A percentile compares a stretch with the other conserved stretches of the same genome.
Evolutionary conservation across 1,139 yeast genomes (phyloP).

Genomic region (Debaryomyces sp.): DNA sequence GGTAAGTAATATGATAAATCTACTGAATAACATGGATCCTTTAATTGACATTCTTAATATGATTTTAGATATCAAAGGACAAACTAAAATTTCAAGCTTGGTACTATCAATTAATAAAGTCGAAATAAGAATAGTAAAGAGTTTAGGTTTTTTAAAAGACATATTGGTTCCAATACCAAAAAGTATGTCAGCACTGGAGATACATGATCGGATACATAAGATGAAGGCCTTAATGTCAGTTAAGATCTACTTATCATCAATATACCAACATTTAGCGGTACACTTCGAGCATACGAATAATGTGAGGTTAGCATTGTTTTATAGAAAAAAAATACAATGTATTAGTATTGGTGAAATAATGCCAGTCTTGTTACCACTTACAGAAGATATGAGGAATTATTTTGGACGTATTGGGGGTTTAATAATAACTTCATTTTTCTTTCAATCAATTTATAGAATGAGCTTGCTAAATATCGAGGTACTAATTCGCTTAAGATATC

Average conservation of each 20-base stretch:
- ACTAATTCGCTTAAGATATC: not conserved
- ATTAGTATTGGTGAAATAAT: not conserved
- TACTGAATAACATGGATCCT: not conserved
- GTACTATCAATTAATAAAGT: not conserved
- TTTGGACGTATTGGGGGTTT: not conserved
- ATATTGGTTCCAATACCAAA: not conserved
- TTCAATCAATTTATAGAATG: not conserved
- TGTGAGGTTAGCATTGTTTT: not conserved
- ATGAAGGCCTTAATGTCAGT: not conserved
- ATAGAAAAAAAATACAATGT: not conserved
- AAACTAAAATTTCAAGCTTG: not conserved
- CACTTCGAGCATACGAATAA: not conserved
- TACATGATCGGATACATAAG: not conserved
- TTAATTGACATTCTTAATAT: not conserved
- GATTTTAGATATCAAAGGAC: not conserved
- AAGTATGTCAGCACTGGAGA: not conserved
- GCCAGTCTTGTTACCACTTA: not conserved
- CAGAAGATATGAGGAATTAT: not conserved
- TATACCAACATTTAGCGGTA: not conserved
- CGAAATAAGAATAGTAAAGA: not conserved
- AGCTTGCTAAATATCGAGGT: not conserved
- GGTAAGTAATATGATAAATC: not conserved
- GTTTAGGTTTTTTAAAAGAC: not conserved
- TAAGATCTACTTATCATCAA: not conserved
- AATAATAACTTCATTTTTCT: not conserved